Percentiles rank a stretch among this genome's conserved stretches.
These are phyloP conservation scores for Rasamsonia emersonii DNA, from an alignment of 2,329 filamentous ascomycete genomes.

Conservation along the genomic window DNA sequence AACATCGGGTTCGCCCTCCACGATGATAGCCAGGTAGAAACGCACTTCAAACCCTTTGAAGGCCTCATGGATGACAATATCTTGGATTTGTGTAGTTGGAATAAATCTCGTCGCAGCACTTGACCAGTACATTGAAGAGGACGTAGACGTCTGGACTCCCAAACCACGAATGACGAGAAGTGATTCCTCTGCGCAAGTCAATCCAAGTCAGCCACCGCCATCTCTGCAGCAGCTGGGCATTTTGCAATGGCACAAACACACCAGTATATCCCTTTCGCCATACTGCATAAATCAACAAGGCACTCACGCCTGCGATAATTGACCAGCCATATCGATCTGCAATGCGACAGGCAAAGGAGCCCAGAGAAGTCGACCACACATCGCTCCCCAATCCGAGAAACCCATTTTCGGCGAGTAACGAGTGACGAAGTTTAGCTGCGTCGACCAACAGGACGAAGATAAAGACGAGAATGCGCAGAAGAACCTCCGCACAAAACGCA, in stretches of 20 bases:
- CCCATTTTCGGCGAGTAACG: constrained; percentile 19
- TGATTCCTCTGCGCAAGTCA: constrained; percentile 63
- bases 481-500: constrained; percentile 35
- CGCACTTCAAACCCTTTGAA: constrained; percentile 86
- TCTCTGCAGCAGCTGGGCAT: too few relatives aligned
- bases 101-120: constrained; percentile 64
- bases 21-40: constrained; percentile 82
- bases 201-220: constrained; percentile 42
- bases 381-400: constrained; percentile 19
- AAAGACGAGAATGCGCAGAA: constrained; percentile 38
- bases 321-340: constrained; percentile 34
- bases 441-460: constrained; percentile 30
- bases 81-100: constrained; percentile 82
- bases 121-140: constrained; percentile 58
- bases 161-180: constrained; percentile 80
- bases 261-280: constrained; percentile 44
- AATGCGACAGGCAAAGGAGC: constrained; percentile 24
- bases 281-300: constrained; percentile 36
- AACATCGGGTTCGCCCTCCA: constrained; percentile 77
- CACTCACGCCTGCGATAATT: constrained; percentile 31
- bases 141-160: constrained; percentile 78
- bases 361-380: constrained; percentile 26
- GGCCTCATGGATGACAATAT: constrained; percentile 90
- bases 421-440: constrained; percentile 23
- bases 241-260: too few relatives aligned